Evolutionary conservation across 306 rosid genomes (phyloP).

Genomic region (Begonia loranthoides): DNA sequence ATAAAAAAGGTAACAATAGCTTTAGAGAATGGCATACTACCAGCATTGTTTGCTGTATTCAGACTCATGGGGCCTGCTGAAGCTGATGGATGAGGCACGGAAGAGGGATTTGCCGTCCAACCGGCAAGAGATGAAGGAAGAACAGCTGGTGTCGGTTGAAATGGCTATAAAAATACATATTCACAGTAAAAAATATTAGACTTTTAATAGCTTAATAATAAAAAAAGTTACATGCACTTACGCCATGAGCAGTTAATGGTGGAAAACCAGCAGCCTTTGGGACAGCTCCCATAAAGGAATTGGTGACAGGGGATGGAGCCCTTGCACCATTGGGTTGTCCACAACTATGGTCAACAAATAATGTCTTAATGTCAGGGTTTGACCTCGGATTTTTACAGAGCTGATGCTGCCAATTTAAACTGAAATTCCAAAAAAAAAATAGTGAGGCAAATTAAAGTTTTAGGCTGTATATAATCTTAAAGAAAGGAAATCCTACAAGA

Average conservation of each 20-base stretch:
- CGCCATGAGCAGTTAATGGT: conserved; percentile 88
- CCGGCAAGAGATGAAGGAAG: conserved; percentile 94
- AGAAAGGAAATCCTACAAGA: conserved; percentile 12
- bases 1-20: not conserved
- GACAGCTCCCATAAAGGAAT: conserved; percentile 82
- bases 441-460: no score
- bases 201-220: not conserved
- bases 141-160: conserved; percentile 79
- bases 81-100: conserved; percentile 87
- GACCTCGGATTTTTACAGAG: conserved; percentile 98
- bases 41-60: conserved; percentile 58
- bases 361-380: conserved; percentile 97
- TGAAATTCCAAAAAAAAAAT: conserved; percentile 26
- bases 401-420: conserved; percentile 99
- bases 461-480: not conserved
- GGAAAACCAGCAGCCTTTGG: conserved; percentile 93
- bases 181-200: conserved; percentile 17
- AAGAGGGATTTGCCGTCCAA: conserved; percentile 92
- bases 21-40: conserved; percentile 23
- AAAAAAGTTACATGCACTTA: conserved; percentile 31
- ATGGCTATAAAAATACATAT: conserved; percentile 49
- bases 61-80: conserved; percentile 90
- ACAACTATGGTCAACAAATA: conserved; percentile 93
- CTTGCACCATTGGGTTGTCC: conserved; percentile 99
- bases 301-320: conserved; percentile 98